Base-by-base conservation (phyloP, 495 filamentous ascomycete genomes). In the Lasiosphaeria ovina region DNA sequence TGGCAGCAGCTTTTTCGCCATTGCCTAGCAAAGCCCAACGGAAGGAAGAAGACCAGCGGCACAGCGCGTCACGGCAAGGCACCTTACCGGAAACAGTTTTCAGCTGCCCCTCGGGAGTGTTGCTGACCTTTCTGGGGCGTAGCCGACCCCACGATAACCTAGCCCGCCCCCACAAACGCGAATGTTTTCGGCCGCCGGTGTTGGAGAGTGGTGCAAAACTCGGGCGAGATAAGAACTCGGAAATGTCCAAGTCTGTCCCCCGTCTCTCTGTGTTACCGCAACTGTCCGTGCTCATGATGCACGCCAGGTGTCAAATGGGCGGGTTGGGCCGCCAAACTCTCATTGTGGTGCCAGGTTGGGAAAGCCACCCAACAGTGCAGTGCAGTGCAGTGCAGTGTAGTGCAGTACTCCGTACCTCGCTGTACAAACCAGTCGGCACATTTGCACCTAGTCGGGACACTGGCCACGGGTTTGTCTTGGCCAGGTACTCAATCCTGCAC, bases 41-140 rank as follows among this genome's bases (percentile, higher is more conserved):
- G 44, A 47, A 47, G 44, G 44, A 47, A 47, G 44, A 47, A 47
- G 16, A 47, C 12, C 6, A 47, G 44, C 44, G 44, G 44, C 44
- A n/a, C 44, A 47, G 44, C 44, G 5, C 5, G 12, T n/a, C 7
- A 47, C 12, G 4, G 6, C 44, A n/a, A 47, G 44, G 11, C 44
- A n/a, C 44, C 44, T 14, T 11, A n/a, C 44, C 44, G 12, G 16
- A 47, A 47, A 47, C 8, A 47, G 11, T 5, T 47, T 47, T 47
- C 44, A 47, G 44, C 44, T 47, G 5, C 44, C 16, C 12, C 12
- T 11, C 16, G 44, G 16, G 5, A 14, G 44, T 14, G 44, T 5
- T 5, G 44, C 44, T 11, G 44, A 24, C 24, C 24, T 24, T 24
- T 24, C 24, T 24, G 24, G 0, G 24, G 24, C 24, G 24, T 24